Percentiles rank a stretch among this genome's conserved stretches.
Evolutionary conservation across 192 early-diverging fungal species (phyloP).

Genomic region (Linnemannia hyalina): DNA sequence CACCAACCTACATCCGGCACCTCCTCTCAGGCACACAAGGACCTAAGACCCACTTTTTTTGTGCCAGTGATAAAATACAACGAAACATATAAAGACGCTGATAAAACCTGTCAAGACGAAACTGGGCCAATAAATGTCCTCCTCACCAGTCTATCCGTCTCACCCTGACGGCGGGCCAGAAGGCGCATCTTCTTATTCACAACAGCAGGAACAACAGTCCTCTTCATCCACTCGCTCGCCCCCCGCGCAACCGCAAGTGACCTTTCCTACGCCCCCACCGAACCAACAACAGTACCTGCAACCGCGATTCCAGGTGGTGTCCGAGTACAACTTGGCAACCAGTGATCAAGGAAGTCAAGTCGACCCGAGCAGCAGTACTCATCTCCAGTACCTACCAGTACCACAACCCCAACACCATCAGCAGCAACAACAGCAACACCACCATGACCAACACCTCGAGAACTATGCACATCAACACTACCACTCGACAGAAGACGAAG

Average conservation of each 20-base stretch:
- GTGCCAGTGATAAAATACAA: background rate
- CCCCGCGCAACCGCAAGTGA: background rate
- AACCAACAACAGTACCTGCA: background rate
- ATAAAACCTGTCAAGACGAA: background rate
- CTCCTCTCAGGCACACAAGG: too few species aligned
- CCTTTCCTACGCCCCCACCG: background rate
- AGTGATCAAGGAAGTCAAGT: background rate
- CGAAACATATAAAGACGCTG: too few species aligned
- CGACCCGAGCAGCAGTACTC: background rate
- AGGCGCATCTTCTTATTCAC: background rate
- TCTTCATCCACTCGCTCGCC: background rate
- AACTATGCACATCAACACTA: background rate
- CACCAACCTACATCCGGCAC: too few species aligned
- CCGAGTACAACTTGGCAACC: background rate
- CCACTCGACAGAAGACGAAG: background rate
- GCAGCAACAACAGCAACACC: background rate
- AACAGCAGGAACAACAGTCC: background rate
- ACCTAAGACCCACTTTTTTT: background rate
- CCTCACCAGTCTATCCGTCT: conserved; percentile 9
- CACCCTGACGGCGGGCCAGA: background rate
- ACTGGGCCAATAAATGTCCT: conserved; percentile 5
- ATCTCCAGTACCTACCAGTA: background rate
- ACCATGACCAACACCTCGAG: background rate
- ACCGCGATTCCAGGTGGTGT: background rate
- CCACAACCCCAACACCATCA: background rate